Percentiles rank a stretch among this genome's conserved stretches.
These are phyloP conservation scores for Sporothrix globosa DNA, from an alignment of 2,329 filamentous ascomycete species.

Conservation along the genomic window DNA sequence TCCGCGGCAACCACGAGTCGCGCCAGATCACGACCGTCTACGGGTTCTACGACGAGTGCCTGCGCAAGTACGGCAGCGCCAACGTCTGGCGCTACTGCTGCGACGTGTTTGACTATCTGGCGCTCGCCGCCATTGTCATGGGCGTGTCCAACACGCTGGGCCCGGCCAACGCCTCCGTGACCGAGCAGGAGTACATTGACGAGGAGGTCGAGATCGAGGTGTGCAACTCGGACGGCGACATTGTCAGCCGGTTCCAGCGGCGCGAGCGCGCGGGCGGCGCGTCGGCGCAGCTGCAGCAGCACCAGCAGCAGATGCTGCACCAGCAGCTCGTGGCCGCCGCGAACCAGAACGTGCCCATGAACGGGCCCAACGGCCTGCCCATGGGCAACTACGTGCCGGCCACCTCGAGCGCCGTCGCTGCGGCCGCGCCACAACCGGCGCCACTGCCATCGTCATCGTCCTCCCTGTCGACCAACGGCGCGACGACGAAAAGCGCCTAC, in stretches of 20 bases:
- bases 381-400: slow-evolving; percentile 35
- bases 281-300: slow-evolving; percentile 35
- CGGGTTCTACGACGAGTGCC: slow-evolving; percentile 96
- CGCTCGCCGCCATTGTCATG: slow-evolving; percentile 85
- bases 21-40: slow-evolving; percentile 97
- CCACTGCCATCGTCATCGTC: background rate
- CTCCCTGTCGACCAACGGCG: background rate
- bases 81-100: slow-evolving; percentile 98
- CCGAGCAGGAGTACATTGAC: slow-evolving; percentile 56
- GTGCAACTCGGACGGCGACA: slow-evolving; percentile 77
- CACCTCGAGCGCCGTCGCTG: background rate
- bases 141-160: slow-evolving; percentile 73
- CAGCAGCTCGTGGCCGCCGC: slow-evolving; percentile 32
- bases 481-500: slow-evolving; percentile 25
- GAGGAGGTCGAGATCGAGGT: slow-evolving; percentile 91
- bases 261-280: slow-evolving; percentile 49
- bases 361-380: slow-evolving; percentile 18
- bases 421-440: background rate
- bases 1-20: slow-evolving; percentile 93
- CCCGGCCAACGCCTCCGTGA: slow-evolving; percentile 50
- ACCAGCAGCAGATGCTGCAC: slow-evolving; percentile 39
- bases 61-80: slow-evolving; percentile 92
- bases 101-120: slow-evolving; percentile 96
- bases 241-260: slow-evolving; percentile 69
- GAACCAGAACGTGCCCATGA: slow-evolving; percentile 15